Evolutionary conservation across 768 basidiomycete genomes (phyloP).

Genomic region (Xerocomus brunneocitrinus): DNA sequence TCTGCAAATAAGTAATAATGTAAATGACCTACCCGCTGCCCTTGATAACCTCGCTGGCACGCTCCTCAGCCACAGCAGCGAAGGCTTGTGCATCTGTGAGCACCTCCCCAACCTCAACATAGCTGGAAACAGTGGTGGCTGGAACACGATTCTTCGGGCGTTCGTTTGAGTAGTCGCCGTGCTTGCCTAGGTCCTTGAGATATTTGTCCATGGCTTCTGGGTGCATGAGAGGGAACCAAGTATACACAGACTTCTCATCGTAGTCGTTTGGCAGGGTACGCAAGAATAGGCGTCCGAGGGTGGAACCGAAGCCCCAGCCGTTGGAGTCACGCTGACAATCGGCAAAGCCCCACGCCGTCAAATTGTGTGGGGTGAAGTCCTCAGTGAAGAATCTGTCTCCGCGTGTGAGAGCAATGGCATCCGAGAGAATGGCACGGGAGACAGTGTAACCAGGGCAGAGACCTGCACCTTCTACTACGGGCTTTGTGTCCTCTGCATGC

Average conservation of each 20-base stretch:
- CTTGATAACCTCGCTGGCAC: constrained; percentile 49
- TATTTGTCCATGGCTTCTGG: constrained; percentile 61
- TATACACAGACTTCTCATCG: constrained; percentile 64
- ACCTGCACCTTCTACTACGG: constrained; percentile 71
- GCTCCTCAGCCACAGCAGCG: constrained; percentile 42
- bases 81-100: constrained; percentile 46
- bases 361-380: constrained; percentile 75
- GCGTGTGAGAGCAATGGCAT: constrained; percentile 82
- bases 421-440: constrained; percentile 79
- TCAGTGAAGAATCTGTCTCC: constrained; percentile 81
- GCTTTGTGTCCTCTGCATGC: constrained; percentile 75
- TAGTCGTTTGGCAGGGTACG: constrained; percentile 71
- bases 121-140: constrained; percentile 37
- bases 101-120: constrained; percentile 50
- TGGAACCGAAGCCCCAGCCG: constrained; percentile 67
- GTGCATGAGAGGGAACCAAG: constrained; percentile 88
- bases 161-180: constrained; percentile 50
- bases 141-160: constrained; percentile 38
- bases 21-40: constrained; percentile 50
- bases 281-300: constrained; percentile 67
- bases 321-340: constrained; percentile 74
- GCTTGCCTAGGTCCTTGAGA: constrained; percentile 51
- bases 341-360: constrained; percentile 81
- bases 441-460: constrained; percentile 86
- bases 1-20: neutral